Conservation (phyloP, 2,329 filamentous ascomycete genomes). For the Huntiella omanensis region DNA sequence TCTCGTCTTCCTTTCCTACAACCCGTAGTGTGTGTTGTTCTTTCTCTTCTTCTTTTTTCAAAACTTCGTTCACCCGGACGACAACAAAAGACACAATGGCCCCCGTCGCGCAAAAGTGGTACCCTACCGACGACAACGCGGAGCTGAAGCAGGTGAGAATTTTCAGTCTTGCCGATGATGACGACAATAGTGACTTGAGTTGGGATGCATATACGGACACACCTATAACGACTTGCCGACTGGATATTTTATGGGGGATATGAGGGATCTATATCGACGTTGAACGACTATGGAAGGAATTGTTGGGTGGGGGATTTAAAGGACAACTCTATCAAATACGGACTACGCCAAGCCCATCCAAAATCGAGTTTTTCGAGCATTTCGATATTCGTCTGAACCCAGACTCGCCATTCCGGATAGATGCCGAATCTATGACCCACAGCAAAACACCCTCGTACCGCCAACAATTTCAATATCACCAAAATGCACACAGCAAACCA, state of each 20-base stretch:
- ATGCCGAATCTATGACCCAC: background rate
- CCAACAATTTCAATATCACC: background rate
- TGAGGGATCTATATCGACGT: background rate
- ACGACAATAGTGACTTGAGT: slow-evolving; percentile 12
- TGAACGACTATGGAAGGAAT: background rate
- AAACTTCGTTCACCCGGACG: slow-evolving; percentile 12
- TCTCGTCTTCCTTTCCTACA: slow-evolving; percentile 15
- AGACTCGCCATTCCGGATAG: background rate
- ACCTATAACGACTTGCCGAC: background rate
- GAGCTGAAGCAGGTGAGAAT: slow-evolving; percentile 83
- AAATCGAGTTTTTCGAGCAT: background rate
- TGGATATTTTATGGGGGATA: background rate
- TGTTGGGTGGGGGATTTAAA: background rate
- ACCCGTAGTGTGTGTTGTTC: slow-evolving; percentile 11
- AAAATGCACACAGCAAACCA: background rate
- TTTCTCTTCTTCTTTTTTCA: slow-evolving; percentile 11
- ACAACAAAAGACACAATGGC: slow-evolving; percentile 23
- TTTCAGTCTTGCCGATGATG: slow-evolving; percentile 13
- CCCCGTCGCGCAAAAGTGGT: slow-evolving; percentile 97
- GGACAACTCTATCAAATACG: background rate
- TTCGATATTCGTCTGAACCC: background rate
- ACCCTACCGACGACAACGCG: slow-evolving; percentile 82
- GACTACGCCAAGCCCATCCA: background rate
- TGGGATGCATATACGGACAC: slow-evolving; percentile 8
- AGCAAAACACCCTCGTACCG: background rate